Evolutionary conservation across 805 yeast species (phyloP), one percentile per base, ranked within the genome.

Genomic region (Blastobotrys peoriensis): DNA sequence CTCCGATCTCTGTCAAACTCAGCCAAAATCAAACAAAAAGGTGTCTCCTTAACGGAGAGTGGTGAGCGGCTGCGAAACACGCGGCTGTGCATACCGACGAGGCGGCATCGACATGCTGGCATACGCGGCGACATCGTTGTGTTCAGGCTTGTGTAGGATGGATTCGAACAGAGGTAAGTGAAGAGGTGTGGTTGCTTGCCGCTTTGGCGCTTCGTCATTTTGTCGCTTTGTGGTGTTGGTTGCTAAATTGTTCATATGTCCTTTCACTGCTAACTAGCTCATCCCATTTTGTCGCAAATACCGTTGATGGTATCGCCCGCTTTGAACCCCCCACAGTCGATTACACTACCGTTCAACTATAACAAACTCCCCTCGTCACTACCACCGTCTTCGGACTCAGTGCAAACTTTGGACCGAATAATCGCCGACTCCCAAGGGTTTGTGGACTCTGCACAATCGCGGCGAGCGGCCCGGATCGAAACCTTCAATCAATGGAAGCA

Each of bases 231-330:
- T n/a, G n/a, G n/a, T n/a, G n/a, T n/a, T n/a, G n/a, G n/a, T n/a
- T n/a, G n/a, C n/a, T n/a, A n/a, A n/a, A n/a, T n/a, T n/a, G n/a
- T n/a, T n/a, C n/a, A n/a, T n/a, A n/a, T n/a, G n/a, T n/a, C n/a
- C n/a, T n/a, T n/a, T n/a, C n/a, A n/a, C n/a, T n/a, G n/a, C 36
- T 23, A 17, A 5, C 6, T 21, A 73, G 77, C 72, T 20, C 78
- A 76, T 49, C 68, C 75, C 0, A 48, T 73, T 10, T 63, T 78
- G 4, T 64, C 71, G 28, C 78, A 77, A 48, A 71, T 79, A 0
- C 83, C 84, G 0, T 66, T 79, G 33, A 70, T 76, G 13, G 64
- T 72, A 33, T 75, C 78, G 45, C 82, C 79, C 3, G 62, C 64
- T 20, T 69, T 62, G 49, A 71, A 68, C 44, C 75, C 79, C 1